Percentiles rank a stretch among this genome's conserved stretches.
Conservation (phyloP, 1,139 yeast genomes). For the Saccharomycopsis phalli region DNA sequence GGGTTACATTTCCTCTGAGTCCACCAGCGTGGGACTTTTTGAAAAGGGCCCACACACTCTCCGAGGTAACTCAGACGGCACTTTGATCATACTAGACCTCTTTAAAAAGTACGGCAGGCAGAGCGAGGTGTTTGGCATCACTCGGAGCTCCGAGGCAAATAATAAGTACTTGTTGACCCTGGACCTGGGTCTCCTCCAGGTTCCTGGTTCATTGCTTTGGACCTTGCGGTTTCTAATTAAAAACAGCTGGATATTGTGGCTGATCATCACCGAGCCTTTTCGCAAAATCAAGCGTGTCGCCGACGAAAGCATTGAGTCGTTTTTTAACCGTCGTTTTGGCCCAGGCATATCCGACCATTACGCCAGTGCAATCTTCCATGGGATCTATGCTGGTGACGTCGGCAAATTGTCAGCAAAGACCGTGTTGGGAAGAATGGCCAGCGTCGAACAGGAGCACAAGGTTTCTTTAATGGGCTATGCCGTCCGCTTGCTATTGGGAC, state of each 20-base stretch:
- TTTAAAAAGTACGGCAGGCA: conserved; percentile 26
- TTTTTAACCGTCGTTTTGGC: conserved; percentile 65
- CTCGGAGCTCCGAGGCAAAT: conserved; percentile 44
- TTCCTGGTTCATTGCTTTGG: conserved; percentile 30
- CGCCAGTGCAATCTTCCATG: conserved; percentile 77
- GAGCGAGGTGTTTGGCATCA: conserved; percentile 40
- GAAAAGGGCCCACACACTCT: conserved; percentile 76
- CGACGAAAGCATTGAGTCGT: conserved; percentile 69
- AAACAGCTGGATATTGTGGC: conserved; percentile 5
- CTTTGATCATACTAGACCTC: conserved; percentile 51
- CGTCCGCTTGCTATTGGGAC: background rate
- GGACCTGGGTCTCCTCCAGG: conserved; percentile 48
- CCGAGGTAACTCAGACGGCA: conserved; percentile 61
- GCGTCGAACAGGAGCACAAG: conserved; percentile 11
- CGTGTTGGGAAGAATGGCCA: conserved; percentile 15
- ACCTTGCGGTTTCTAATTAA: conserved; percentile 9
- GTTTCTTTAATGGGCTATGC: conserved; percentile 5
- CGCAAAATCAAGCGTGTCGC: conserved; percentile 24
- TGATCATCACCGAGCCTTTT: conserved; percentile 31
- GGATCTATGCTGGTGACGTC: conserved; percentile 86
- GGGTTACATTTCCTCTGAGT: conserved; percentile 64
- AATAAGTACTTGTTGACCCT: conserved; percentile 50
- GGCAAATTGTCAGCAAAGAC: conserved; percentile 50
- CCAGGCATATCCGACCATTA: conserved; percentile 50
- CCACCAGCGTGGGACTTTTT: conserved; percentile 25